Percentiles rank a stretch among this genome's conserved stretches.
Evolutionary conservation across 1,284 basidiomycete genomes (phyloP).

Genomic region (Trichosporon sp.): DNA sequence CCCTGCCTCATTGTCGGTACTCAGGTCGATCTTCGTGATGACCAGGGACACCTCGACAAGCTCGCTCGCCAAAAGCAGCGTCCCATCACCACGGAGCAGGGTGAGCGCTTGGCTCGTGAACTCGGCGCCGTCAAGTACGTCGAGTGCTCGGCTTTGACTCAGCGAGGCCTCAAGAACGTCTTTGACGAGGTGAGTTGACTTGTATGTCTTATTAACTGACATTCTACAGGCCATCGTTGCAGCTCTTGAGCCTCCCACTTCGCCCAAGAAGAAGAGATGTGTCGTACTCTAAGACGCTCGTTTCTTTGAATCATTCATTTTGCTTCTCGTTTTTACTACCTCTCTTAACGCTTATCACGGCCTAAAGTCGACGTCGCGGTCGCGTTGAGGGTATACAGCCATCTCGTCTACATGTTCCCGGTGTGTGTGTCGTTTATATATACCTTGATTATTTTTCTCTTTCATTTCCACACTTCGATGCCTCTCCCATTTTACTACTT

Average conservation of each 20-base stretch:
- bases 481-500: neutral
- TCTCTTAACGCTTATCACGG: neutral
- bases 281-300: constrained; percentile 59
- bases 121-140: constrained; percentile 98
- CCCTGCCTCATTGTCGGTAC: constrained; percentile 99
- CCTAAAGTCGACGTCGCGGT: neutral
- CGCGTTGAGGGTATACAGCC: neutral
- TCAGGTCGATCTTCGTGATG: constrained; percentile 95
- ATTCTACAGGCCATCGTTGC: constrained; percentile 89
- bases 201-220: neutral
- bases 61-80: constrained; percentile 91
- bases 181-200: constrained; percentile 85
- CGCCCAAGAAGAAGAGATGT: constrained; percentile 80
- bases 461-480: neutral
- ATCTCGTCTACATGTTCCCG: neutral
- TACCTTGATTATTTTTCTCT: constrained; percentile 4
- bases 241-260: constrained; percentile 75
- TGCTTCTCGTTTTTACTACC: neutral
- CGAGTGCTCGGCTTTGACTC: constrained; percentile 96
- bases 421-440: constrained; percentile 4
- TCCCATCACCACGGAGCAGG: constrained; percentile 80
- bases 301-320: neutral
- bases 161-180: constrained; percentile 99
- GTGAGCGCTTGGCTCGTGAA: constrained; percentile 89
- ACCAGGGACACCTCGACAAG: constrained; percentile 88